A percentile compares a stretch with the other conserved stretches of the same genome.
phyloP scores from a whole-genome alignment of 2,329 filamentous ascomycete species.

The Metarhizium album region DNA sequence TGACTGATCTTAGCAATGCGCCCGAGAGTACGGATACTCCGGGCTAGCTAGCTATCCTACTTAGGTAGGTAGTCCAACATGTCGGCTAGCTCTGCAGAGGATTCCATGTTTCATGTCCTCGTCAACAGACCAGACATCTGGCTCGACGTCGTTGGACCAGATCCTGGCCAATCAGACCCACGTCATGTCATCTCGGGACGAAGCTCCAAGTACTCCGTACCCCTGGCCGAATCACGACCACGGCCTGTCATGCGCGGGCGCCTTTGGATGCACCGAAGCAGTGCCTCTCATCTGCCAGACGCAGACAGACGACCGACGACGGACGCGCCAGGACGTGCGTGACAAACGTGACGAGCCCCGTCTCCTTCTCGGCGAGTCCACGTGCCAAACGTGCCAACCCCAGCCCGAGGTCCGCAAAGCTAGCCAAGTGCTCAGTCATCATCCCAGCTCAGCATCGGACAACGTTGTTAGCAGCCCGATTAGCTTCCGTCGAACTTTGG shows the following conservation, averaged over 20 bases:
- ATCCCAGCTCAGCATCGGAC: constrained; percentile 1
- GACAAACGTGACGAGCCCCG: neutral
- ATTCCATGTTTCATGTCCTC: too few relatives aligned
- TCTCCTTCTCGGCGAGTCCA: neutral
- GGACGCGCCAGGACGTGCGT: neutral
- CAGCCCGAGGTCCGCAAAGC: neutral
- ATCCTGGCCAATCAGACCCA: constrained; percentile 4
- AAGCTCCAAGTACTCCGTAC: too few relatives aligned
- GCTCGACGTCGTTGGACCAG: neutral
- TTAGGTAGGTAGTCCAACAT: too few relatives aligned
- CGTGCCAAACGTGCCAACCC: neutral
- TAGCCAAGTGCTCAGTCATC: neutral
- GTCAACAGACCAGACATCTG: too few relatives aligned
- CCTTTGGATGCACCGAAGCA: neutral
- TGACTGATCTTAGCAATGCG: too few relatives aligned
- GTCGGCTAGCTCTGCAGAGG: too few relatives aligned
- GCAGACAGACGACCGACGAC: too few relatives aligned
- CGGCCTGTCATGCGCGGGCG: too few relatives aligned
- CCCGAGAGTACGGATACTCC: too few relatives aligned
- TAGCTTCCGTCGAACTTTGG: neutral
- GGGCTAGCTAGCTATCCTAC: too few relatives aligned
- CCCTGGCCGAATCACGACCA: neutral
- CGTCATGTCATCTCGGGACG: neutral
- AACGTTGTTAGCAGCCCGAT: neutral
- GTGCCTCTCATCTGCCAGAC: neutral